Evolutionary conservation across 371 early-diverging fungal species (phyloP).

Genomic region (Mucor velutinosus): DNA sequence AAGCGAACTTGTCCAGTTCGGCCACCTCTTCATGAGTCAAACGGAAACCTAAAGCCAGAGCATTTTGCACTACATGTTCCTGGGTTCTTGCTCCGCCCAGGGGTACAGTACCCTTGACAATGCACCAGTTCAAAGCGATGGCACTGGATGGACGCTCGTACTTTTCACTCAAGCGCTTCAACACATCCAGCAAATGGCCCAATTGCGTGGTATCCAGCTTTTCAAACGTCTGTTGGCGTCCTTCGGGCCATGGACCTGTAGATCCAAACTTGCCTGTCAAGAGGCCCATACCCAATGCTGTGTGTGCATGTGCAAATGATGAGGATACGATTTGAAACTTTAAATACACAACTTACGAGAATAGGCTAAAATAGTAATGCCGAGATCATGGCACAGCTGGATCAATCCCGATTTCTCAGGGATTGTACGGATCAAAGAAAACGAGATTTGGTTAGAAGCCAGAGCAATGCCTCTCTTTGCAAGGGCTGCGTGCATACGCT

Average conservation of each 20-base stretch:
- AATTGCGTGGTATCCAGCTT: slow-evolving; percentile 32
- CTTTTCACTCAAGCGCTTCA: slow-evolving; percentile 32
- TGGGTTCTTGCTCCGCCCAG: slow-evolving; percentile 58
- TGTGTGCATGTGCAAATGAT: not conserved
- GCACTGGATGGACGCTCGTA: slow-evolving; percentile 34
- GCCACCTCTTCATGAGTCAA: slow-evolving; percentile 50
- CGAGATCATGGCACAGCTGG: slow-evolving; percentile 57
- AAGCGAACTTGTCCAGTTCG: slow-evolving; percentile 46
- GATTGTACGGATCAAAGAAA: slow-evolving; percentile 47
- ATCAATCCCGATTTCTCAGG: slow-evolving; percentile 58
- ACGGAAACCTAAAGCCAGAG: slow-evolving; percentile 49
- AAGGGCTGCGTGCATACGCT: slow-evolving; percentile 53
- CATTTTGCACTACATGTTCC: slow-evolving; percentile 54
- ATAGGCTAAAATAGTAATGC: slow-evolving; percentile 62
- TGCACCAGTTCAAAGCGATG: slow-evolving; percentile 50
- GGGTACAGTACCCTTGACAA: slow-evolving; percentile 59
- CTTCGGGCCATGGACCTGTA: slow-evolving; percentile 41
- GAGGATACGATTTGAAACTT: not conserved
- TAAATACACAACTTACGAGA: slow-evolving; percentile 38
- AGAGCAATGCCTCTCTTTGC: slow-evolving; percentile 53
- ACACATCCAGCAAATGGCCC: slow-evolving; percentile 21
- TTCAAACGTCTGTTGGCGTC: slow-evolving; percentile 23
- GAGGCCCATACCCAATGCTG: slow-evolving; percentile 52
- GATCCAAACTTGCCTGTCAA: slow-evolving; percentile 55
- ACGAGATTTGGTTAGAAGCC: slow-evolving; percentile 61